Evolutionary conservation across 2,329 filamentous ascomycete genomes (phyloP).

Genomic region (Neonectria sp.): DNA sequence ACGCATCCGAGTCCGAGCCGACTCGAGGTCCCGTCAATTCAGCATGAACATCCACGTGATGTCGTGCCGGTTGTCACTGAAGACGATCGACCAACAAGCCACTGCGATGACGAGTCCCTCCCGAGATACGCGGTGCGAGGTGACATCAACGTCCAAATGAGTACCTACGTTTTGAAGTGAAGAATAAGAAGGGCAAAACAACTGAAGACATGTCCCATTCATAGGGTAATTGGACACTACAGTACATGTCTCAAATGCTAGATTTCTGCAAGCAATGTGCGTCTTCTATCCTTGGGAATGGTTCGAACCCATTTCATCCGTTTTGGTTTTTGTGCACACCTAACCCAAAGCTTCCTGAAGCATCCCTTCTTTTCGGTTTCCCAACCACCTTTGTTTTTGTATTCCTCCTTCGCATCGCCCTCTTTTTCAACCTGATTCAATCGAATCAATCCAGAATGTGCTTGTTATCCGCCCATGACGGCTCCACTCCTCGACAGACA

Average conservation of each 20-base stretch:
- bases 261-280: background rate
- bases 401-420: background rate
- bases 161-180: no score
- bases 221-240: background rate
- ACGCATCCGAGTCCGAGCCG: no score
- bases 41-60: conserved; percentile 18
- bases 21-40: background rate
- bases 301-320: background rate
- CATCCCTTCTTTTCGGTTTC: conserved; percentile 3
- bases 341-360: background rate
- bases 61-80: background rate
- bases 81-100: conserved; percentile 28
- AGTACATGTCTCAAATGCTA: background rate
- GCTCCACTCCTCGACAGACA: conserved; percentile 77
- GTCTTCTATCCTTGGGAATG: no score
- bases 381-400: background rate
- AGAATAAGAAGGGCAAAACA: no score
- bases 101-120: conserved; percentile 39
- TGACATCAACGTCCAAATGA: background rate
- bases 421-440: background rate
- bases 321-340: background rate
- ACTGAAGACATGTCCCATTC: background rate
- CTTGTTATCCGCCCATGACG: conserved; percentile 74
- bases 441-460: conserved; percentile 68
- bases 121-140: background rate